Evolutionary conservation across 768 basidiomycete genomes (phyloP), one percentile per base, ranked within the genome.

Genomic region (Boletales sp.): DNA sequence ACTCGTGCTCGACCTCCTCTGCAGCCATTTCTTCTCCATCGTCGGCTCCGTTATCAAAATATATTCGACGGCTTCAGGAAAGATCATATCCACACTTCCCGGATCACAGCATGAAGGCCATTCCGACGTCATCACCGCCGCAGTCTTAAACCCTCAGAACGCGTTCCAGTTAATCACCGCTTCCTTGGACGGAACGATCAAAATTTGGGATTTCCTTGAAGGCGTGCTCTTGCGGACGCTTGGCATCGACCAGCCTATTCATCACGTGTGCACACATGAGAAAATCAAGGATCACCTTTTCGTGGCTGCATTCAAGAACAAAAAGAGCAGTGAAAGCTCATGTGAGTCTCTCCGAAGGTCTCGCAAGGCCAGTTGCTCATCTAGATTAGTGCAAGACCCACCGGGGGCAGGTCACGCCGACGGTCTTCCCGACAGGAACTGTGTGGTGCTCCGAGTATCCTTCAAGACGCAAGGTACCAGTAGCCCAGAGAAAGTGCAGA

Each of bases 141-240:
- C 86, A 36, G 71, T 84, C 36, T 69, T 98, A 48, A 87, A 83
- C 64, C 93, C 97, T 13, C 78, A 84, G 54, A 98, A 97, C 69
- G 76, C 83, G 21, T 89, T 92, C 55, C 97, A 98, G 66, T 69
- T 99, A 55, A 82, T 97, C 55, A 92, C 92, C 11, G 85, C 83
- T 42, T 90, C 90, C 8, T 60, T 84, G 51, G 87, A 93, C 57
- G 95, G 94, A n/a, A 78, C 76, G 32, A 69, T 98, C 54, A 81
- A 89, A 64, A 71, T 97, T 21, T 99, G 97, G 97, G 93, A 98
- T 70, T 94, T 88, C 67, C 71, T 94, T 34, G 94, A 97, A 51
- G 93, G 85, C 6, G 73, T 76, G 8, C 70, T 97, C 11, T 72
- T 97, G 51, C 82, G 84, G 52, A 89, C 85, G 2, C 79, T 97